Evolutionary conservation across 352 stramenopile genomes (phyloP).

Genomic region (Phytopythium litorale): DNA sequence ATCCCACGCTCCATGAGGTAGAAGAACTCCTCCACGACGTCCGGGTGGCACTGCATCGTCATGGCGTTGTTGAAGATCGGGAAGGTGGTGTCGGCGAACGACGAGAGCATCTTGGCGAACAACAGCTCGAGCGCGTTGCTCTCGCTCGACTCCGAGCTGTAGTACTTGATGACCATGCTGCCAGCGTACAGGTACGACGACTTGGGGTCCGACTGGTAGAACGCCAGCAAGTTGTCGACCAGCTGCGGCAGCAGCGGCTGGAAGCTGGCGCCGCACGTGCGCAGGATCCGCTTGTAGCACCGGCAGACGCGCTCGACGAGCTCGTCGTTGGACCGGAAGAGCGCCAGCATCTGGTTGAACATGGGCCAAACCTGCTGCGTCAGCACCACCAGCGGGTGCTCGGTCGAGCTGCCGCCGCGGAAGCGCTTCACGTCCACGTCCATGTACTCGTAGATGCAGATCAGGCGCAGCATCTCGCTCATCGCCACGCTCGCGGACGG

Average conservation of each 20-base stretch:
- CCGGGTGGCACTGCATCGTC: conserved; percentile 77
- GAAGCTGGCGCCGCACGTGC: conserved; percentile 56
- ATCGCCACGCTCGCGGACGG: conserved; percentile 41
- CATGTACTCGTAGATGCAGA: conserved; percentile 83
- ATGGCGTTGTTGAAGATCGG: conserved; percentile 69
- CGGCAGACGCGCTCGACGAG: conserved; percentile 82
- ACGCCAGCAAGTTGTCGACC: conserved; percentile 70
- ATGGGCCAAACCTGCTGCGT: conserved; percentile 79
- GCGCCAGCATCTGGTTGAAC: conserved; percentile 71
- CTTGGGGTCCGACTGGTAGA: conserved; percentile 77
- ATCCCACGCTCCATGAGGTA: conserved; percentile 92
- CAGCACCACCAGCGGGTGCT: conserved; percentile 57
- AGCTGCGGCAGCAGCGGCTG: conserved; percentile 66
- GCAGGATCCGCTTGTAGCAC: conserved; percentile 86
- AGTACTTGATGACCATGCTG: conserved; percentile 85
- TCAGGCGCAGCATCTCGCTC: conserved; percentile 72
- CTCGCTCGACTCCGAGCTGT: conserved; percentile 20
- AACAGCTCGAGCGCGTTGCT: conserved; percentile 36
- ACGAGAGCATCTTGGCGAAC: conserved; percentile 53
- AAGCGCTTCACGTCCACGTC: conserved; percentile 30
- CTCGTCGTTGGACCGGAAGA: conserved; percentile 74
- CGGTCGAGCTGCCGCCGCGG: conserved; percentile 7
- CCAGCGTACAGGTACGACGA: conserved; percentile 82
- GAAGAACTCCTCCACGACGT: conserved; percentile 97
- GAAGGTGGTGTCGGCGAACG: conserved; percentile 73